Evolutionary conservation across 345 rosid genomes (phyloP).

Genomic region (Physaria fendleri): DNA sequence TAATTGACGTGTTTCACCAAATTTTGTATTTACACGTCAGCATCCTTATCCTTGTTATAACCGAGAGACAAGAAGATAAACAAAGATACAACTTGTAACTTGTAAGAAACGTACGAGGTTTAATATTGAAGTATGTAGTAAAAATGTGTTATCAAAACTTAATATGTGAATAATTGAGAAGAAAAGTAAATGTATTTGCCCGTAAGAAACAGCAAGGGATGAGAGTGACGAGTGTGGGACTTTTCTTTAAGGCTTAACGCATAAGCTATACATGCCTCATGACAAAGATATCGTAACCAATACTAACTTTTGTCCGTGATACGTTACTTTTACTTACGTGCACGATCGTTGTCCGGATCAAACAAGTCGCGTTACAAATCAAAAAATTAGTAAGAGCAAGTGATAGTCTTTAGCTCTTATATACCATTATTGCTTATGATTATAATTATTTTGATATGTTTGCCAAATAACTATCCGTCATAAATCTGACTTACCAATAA

Average conservation of each 20-base stretch:
- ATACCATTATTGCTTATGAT: no score
- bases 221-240: slow-evolving; percentile 25
- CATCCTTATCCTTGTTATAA: slow-evolving; percentile 3
- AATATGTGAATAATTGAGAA: not conserved
- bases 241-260: slow-evolving; percentile 7
- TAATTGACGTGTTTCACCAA: slow-evolving; percentile 21
- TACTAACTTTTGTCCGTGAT: not conserved
- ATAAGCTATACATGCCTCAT: slow-evolving; percentile 6
- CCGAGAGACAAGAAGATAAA: slow-evolving; percentile 3
- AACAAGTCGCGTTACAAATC: not conserved
- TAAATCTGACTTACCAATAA: not conserved
- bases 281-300: slow-evolving; percentile 2
- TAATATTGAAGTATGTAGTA: not conserved
- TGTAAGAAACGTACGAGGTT: not conserved
- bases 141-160: not conserved
- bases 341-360: not conserved
- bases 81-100: no score
- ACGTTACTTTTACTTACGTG: slow-evolving; percentile 17
- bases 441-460: not conserved
- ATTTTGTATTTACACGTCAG: slow-evolving; percentile 1
- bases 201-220: slow-evolving; percentile 17
- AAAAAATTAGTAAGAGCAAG: not conserved
- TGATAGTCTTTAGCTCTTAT: no score
- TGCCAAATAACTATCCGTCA: not conserved
- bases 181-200: not conserved